Base-by-base conservation (phyloP, 1,284 basidiomycete species). In the Phenoliferia sp. region DNA sequence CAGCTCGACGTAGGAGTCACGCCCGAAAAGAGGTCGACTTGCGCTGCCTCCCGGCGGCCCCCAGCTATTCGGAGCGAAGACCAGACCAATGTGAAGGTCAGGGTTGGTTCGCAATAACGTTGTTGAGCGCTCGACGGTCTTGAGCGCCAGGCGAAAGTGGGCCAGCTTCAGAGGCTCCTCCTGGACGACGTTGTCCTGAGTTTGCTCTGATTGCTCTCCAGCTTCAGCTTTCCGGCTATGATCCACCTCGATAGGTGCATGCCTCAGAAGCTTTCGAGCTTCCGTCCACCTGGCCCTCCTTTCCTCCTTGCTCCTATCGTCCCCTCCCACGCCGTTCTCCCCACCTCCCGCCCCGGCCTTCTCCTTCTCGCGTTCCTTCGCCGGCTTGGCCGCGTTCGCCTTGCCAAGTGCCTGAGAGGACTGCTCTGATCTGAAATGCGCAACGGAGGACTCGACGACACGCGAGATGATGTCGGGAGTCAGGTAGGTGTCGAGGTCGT, bases 21-120 rank as follows among this genome's bases (percentile, higher is more conserved):
- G 34, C 4, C 63, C 66, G n/a, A 71, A 71, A 17, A 71, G 58
- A 2, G 17, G 6, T 9, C 33, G 22, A 1, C 67, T 65, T 2
- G 39, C 32, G 34, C 59, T 64, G 3, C 61, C 39, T 2, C 17
- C 59, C 2, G 22, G 33, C 22, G 22, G 59, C n/a, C 17, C 57
- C 57, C 0, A 68, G 31, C 33, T 56, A 16, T 3, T 26, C 28
- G 48, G 48, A 5, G 17, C 6, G 17, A 52, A 52, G 6, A 19
- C 48, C 22, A 52, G 48, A 9, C 48, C 48, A 6, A 52, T 7
- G 22, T 52, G 5, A 19, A 52, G 6, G 9, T 52, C 48, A 5
- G 6, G 48, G 65, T 44, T 29, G 56, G 29, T 0, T 62, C 66
- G 10, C 19, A 50, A 10, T 44, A 31, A 31, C 64, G 61, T 3